Evolutionary conservation across 2,329 filamentous ascomycete species (phyloP).

Genomic region (Cryoendolithus antarcticus): DNA sequence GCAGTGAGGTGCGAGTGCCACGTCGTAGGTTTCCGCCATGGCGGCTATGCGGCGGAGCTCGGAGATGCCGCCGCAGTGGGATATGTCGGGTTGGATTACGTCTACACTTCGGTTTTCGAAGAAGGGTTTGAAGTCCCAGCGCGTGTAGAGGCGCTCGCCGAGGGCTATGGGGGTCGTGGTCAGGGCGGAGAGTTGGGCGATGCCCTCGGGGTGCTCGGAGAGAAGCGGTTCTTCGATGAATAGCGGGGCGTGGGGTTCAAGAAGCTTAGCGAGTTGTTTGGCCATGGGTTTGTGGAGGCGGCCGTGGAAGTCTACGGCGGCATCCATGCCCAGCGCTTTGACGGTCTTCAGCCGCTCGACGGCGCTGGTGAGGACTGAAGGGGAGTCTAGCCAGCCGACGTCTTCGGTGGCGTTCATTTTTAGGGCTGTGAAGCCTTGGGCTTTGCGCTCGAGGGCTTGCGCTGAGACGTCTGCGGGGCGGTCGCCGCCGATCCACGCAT

Average conservation of each 20-base stretch:
- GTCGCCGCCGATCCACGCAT: slow-evolving; percentile 66
- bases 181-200: slow-evolving; percentile 45
- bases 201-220: slow-evolving; percentile 53
- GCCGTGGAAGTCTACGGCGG: slow-evolving; percentile 64
- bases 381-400: slow-evolving; percentile 62
- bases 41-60: slow-evolving; percentile 56
- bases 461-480: slow-evolving; percentile 50
- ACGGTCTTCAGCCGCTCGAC: slow-evolving; percentile 57
- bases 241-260: slow-evolving; percentile 54
- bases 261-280: slow-evolving; percentile 53
- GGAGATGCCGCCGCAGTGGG: slow-evolving; percentile 59
- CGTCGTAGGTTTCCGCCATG: slow-evolving; percentile 61
- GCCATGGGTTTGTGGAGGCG: slow-evolving; percentile 66
- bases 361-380: slow-evolving; percentile 46
- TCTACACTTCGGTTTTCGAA: slow-evolving; percentile 56
- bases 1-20: slow-evolving; percentile 60
- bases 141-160: slow-evolving; percentile 56
- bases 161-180: slow-evolving; percentile 55
- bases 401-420: slow-evolving; percentile 74
- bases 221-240: slow-evolving; percentile 65
- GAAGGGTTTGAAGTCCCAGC: slow-evolving; percentile 62
- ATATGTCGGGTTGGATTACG: slow-evolving; percentile 57
- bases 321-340: slow-evolving; percentile 56
- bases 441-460: slow-evolving; percentile 34
- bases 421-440: slow-evolving; percentile 52